Conservation (phyloP, 1,284 basidiomycete species). For the Apiotrichum domesticum region DNA sequence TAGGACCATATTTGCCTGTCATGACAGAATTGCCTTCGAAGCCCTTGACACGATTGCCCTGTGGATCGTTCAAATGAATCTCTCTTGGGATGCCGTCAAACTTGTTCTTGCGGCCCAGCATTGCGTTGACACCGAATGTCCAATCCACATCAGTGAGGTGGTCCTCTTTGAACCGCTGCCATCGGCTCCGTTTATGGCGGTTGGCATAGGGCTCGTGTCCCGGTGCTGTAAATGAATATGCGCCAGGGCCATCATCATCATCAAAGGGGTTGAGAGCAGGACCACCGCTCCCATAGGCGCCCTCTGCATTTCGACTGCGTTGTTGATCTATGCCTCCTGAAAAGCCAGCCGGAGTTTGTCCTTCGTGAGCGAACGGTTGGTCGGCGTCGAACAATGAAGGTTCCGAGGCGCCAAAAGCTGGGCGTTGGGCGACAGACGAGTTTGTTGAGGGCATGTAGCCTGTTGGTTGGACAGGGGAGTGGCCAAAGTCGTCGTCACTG, state of each 20-base stretch:
- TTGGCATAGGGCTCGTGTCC: constrained; percentile 25
- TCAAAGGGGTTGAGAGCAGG: constrained; percentile 29
- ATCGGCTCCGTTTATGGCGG: constrained; percentile 23
- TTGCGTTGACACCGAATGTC: constrained; percentile 38
- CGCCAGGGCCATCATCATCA: constrained; percentile 38
- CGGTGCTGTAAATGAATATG: constrained; percentile 38
- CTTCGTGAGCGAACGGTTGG: constrained; percentile 31
- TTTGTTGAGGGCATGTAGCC: constrained; percentile 33
- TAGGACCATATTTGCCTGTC: constrained; percentile 91
- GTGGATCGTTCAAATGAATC: constrained; percentile 65
- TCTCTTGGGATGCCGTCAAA: constrained; percentile 45
- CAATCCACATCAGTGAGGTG: constrained; percentile 42
- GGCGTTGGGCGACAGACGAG: constrained; percentile 12
- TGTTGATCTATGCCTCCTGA: not conserved
- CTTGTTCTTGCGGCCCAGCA: constrained; percentile 39
- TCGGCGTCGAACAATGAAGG: constrained; percentile 26
- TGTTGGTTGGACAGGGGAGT: constrained; percentile 19
- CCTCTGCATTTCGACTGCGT: not conserved
- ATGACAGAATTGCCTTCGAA: constrained; percentile 80
- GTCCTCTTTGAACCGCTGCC: constrained; percentile 36
- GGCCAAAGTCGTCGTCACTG: constrained; percentile 43
- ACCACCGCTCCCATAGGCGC: not conserved
- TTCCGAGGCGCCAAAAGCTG: constrained; percentile 22
- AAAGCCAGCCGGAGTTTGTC: constrained; percentile 12
- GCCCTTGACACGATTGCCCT: constrained; percentile 52